Evolutionary conservation across 1,284 basidiomycete species (phyloP).

Genomic region (Pisolithus thermaeus): DNA sequence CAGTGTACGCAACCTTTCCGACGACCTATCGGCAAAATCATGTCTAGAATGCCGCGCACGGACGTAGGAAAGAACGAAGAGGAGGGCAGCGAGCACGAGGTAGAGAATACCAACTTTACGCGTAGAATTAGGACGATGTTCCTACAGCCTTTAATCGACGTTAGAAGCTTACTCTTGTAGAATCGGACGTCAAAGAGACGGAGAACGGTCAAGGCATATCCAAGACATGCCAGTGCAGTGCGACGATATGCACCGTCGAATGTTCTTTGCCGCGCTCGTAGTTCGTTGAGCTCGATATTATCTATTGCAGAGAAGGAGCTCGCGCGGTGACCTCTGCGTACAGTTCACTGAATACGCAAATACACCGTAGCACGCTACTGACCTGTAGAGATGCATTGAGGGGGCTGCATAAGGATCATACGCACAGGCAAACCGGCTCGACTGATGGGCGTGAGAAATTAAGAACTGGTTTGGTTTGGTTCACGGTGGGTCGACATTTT

Average conservation of each 20-base stretch:
- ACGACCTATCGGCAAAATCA: constrained; percentile 63
- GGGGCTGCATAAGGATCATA: no score
- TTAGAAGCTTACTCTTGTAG: constrained; percentile 49
- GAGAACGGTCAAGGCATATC: constrained; percentile 69
- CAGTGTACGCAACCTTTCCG: constrained; percentile 18
- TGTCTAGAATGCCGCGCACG: constrained; percentile 61
- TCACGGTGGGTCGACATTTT: not conserved
- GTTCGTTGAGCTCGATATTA: constrained; percentile 62
- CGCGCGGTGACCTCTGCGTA: constrained; percentile 51
- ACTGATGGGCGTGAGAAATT: not conserved
- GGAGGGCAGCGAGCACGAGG: constrained; percentile 53
- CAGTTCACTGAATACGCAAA: not conserved
- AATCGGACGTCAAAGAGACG: constrained; percentile 72
- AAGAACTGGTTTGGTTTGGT: constrained; percentile 10
- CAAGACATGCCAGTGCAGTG: constrained; percentile 68
- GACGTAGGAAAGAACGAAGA: constrained; percentile 56
- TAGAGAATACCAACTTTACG: constrained; percentile 66
- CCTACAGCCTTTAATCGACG: not conserved
- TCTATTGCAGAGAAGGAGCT: constrained; percentile 54
- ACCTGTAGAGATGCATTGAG: constrained; percentile 25
- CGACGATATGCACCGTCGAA: constrained; percentile 79
- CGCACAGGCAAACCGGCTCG: no score
- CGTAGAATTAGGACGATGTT: no score
- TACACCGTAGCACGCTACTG: not conserved
- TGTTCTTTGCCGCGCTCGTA: constrained; percentile 73